phyloP scores from a whole-genome alignment of 208 protist genomes.

The Angomonas deanei region DNA sequence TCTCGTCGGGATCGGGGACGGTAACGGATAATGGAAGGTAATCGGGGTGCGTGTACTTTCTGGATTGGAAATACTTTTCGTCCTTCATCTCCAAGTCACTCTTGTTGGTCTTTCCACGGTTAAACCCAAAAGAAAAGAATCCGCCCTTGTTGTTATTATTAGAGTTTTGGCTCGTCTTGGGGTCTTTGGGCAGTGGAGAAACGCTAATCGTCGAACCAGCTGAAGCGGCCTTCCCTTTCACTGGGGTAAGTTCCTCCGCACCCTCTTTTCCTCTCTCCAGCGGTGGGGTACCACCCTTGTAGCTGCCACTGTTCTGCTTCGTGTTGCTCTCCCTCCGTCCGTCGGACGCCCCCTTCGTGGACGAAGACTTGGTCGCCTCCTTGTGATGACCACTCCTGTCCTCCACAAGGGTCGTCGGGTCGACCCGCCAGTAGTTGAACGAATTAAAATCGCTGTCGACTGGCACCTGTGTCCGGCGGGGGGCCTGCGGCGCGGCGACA shows the following conservation, averaged over 20 bases:
- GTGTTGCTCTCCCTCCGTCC: conserved; percentile 3
- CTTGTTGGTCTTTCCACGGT: background rate
- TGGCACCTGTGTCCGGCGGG: conserved; percentile 15
- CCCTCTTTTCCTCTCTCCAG: background rate
- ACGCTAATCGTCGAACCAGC: background rate
- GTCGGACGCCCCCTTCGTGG: background rate
- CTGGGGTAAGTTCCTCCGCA: background rate
- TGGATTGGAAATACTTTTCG: background rate
- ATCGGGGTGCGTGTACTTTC: conserved; percentile 13
- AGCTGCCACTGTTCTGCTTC: background rate
- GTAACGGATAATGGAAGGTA: conserved; percentile 8
- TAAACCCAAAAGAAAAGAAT: conserved; percentile 22
- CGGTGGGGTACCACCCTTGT: background rate
- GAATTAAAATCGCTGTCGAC: conserved; percentile 65
- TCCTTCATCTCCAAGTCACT: background rate
- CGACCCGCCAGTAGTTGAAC: conserved; percentile 75
- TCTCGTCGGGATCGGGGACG: background rate
- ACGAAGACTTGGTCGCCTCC: background rate
- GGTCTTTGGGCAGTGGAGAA: background rate
- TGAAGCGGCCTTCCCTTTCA: background rate
- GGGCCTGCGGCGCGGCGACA: background rate
- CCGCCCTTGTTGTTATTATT: conserved; percentile 5
- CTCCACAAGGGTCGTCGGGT: conserved; percentile 25
- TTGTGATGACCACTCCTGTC: background rate
- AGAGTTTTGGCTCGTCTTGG: background rate